Evolutionary conservation across 2,329 filamentous ascomycete species (phyloP).

Genomic region (Herpotrichia juniperi): DNA sequence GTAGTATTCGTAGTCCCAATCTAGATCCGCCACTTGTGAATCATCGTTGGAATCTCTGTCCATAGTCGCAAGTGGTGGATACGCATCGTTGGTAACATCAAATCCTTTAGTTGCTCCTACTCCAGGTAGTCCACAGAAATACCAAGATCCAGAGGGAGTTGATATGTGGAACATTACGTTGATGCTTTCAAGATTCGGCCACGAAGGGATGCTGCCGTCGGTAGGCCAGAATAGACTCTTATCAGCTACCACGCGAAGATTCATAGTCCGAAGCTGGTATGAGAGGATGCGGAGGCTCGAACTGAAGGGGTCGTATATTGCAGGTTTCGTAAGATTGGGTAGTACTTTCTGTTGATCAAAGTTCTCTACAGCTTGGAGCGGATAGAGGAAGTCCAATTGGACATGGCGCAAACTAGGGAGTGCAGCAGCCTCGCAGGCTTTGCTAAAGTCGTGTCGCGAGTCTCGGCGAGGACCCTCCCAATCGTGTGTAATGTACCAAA

Average conservation of each 20-base stretch:
- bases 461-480: constrained; percentile 26
- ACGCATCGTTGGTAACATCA: constrained; percentile 12
- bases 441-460: constrained; percentile 25
- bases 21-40: background rate
- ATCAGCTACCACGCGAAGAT: constrained; percentile 13
- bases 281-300: constrained; percentile 21
- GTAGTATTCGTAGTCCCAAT: background rate
- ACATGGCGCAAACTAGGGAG: constrained; percentile 16
- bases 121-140: constrained; percentile 20
- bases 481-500: constrained; percentile 8
- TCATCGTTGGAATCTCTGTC: constrained; percentile 9
- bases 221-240: constrained; percentile 21
- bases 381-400: constrained; percentile 12
- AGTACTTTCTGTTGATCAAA: constrained; percentile 4
- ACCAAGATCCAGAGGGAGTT: constrained; percentile 20
- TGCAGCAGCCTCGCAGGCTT: constrained; percentile 10
- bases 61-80: constrained; percentile 13
- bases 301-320: constrained; percentile 19
- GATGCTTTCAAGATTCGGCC: constrained; percentile 25
- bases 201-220: constrained; percentile 10
- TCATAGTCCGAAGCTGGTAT: constrained; percentile 14
- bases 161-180: constrained; percentile 17
- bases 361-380: background rate
- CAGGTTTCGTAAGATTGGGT: constrained; percentile 18
- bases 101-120: constrained; percentile 11